Evolutionary conservation across 306 rosid genomes (phyloP).

Genomic region (Ammopiptanthus mongolicus): DNA sequence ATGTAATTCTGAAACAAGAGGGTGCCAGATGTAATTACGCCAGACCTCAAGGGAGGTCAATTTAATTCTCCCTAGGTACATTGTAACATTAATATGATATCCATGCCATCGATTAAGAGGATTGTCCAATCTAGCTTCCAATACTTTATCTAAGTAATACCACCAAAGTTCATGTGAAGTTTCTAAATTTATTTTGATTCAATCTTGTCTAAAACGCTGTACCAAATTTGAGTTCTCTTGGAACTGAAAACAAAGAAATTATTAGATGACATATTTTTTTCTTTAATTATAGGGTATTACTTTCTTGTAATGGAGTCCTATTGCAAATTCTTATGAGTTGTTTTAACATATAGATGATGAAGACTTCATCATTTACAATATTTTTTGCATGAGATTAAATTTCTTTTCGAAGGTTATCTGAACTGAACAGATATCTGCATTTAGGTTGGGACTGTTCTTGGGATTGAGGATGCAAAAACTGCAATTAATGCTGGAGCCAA

Average conservation of each 20-base stretch:
- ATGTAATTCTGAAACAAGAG: too few species aligned
- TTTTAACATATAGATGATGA: not conserved
- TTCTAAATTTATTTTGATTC: not conserved
- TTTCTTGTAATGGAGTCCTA: not conserved
- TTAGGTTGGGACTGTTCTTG: conserved; percentile 91
- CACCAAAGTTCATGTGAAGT: not conserved
- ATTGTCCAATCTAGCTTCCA: not conserved
- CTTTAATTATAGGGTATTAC: not conserved
- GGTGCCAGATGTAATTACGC: too few species aligned
- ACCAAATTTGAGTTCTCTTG: not conserved
- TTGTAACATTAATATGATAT: not conserved
- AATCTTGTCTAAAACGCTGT: not conserved
- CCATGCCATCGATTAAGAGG: not conserved
- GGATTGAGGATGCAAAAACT: conserved; percentile 65
- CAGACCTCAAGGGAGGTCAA: too few species aligned
- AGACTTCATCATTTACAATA: not conserved
- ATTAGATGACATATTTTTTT: not conserved
- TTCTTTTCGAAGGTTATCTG: conserved; percentile 18
- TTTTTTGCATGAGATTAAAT: not conserved
- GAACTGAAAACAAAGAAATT: not conserved
- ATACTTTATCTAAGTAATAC: not conserved
- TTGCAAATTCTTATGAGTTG: not conserved
- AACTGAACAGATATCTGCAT: conserved; percentile 20
- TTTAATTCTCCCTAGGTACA: not conserved
- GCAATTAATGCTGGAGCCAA: conserved; percentile 83